Conservation (phyloP, 1,284 basidiomycete genomes). For the Leccinum subrobustum region DNA sequence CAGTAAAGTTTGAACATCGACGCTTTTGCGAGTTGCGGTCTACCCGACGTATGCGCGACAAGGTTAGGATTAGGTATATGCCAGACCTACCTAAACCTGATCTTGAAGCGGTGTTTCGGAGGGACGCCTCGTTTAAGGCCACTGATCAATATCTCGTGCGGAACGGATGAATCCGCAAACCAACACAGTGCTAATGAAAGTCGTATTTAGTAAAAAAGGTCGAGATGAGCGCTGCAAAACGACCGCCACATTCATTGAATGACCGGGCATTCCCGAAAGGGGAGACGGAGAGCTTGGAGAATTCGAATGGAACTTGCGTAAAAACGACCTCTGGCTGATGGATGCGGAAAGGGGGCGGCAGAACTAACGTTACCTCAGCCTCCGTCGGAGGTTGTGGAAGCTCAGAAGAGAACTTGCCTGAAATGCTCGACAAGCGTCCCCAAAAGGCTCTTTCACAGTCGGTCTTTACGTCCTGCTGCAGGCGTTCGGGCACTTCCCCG, state of each 20-base stretch:
- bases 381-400: not conserved
- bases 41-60: constrained; percentile 24
- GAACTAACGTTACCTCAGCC: constrained; percentile 25
- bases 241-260: constrained; percentile 60
- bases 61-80: not conserved
- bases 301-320: constrained; percentile 55
- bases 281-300: constrained; percentile 49
- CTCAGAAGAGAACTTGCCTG: constrained; percentile 30
- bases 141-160: constrained; percentile 67
- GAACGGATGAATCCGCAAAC: constrained; percentile 48
- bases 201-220: constrained; percentile 5
- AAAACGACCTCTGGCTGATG: constrained; percentile 54
- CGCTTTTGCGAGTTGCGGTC: constrained; percentile 51
- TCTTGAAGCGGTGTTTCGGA: constrained; percentile 60
- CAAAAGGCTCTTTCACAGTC: constrained; percentile 66
- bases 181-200: constrained; percentile 60
- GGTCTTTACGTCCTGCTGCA: constrained; percentile 42
- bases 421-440: constrained; percentile 42
- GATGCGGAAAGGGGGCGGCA: constrained; percentile 47
- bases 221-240: constrained; percentile 14
- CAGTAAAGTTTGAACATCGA: constrained; percentile 46
- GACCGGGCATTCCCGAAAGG: constrained; percentile 38
- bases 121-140: constrained; percentile 75
- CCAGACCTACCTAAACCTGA: constrained; percentile 56
- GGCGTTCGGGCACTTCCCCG: constrained; percentile 56